These are phyloP conservation scores for Papilionanthe hybrid DNA, from an alignment of 116 monocot species.

Conservation along the genomic window DNA sequence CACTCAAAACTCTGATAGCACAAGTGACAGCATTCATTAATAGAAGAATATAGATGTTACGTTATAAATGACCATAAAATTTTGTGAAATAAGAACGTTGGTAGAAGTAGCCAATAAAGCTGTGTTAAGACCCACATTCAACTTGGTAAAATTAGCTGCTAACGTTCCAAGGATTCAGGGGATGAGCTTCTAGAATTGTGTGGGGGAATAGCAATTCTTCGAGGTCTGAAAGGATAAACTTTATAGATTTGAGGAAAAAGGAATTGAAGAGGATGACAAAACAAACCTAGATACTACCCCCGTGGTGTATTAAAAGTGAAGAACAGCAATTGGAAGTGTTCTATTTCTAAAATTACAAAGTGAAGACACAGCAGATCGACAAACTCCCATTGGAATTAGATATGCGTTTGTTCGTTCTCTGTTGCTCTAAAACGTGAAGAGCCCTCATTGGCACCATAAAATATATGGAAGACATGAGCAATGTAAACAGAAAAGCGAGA, in stretches of 20 bases:
- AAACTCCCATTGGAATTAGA: background rate
- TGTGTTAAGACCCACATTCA: background rate
- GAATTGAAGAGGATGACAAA: background rate
- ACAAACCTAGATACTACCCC: background rate
- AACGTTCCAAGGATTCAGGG: background rate
- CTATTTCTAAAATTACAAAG: background rate
- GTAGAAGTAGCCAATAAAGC: background rate
- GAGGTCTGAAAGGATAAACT: background rate
- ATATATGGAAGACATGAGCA: background rate
- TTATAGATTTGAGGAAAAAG: background rate
- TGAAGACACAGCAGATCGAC: background rate
- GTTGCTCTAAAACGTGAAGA: background rate
- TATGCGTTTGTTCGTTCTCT: background rate
- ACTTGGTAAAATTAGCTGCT: background rate
- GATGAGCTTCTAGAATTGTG: background rate
- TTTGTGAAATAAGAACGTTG: background rate
- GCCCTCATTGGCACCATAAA: background rate
- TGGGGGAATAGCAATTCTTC: background rate
- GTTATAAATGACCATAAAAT: background rate
- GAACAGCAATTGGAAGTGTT: background rate
- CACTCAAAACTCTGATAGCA: slow-evolving; percentile 4
- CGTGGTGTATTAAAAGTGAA: background rate
- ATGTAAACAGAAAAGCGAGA: background rate
- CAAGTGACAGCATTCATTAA: background rate
- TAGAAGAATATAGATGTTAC: background rate